Evolutionary conservation across 2,329 filamentous ascomycete genomes (phyloP).

Genomic region (Colletotrichum eleusines): DNA sequence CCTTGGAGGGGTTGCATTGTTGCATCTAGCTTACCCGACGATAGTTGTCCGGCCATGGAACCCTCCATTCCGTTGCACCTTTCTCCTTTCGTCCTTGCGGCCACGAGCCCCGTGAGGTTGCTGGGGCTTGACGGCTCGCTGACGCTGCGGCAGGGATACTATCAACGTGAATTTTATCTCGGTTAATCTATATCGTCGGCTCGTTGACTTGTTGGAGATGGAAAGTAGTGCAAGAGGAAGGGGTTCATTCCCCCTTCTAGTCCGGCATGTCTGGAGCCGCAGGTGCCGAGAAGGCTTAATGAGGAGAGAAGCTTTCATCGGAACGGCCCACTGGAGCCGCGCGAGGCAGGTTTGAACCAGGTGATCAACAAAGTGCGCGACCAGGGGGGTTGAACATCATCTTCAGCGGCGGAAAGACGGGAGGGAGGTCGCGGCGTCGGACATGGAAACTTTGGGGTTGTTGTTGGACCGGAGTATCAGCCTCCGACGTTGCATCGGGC

Average conservation of each 20-base stretch:
- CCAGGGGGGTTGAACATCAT: background rate
- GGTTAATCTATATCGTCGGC: background rate
- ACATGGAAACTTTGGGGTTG: background rate
- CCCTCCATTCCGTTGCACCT: conserved; percentile 29
- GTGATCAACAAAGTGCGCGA: conserved; percentile 15
- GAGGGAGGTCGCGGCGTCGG: background rate
- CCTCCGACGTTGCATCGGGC: conserved; percentile 39
- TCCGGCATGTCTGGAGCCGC: conserved; percentile 25
- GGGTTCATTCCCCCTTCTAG: conserved; percentile 13
- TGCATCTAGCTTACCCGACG: background rate
- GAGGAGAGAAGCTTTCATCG: conserved; percentile 7
- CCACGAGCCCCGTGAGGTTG: conserved; percentile 5
- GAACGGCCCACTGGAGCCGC: conserved; percentile 30
- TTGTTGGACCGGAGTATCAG: conserved; percentile 21
- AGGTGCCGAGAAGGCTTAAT: conserved; percentile 2
- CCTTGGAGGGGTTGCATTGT: no score
- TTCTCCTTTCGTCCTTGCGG: conserved; percentile 17
- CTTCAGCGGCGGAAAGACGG: conserved; percentile 18
- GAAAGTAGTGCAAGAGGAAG: background rate
- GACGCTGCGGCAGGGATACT: background rate
- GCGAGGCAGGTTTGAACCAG: conserved; percentile 1
- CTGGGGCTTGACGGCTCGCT: conserved; percentile 3
- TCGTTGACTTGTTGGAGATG: background rate
- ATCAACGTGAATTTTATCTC: background rate
- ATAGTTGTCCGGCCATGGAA: conserved; percentile 10